Conservation (phyloP, 2,329 filamentous ascomycete species). For the Stromatinia cepivora region DNA sequence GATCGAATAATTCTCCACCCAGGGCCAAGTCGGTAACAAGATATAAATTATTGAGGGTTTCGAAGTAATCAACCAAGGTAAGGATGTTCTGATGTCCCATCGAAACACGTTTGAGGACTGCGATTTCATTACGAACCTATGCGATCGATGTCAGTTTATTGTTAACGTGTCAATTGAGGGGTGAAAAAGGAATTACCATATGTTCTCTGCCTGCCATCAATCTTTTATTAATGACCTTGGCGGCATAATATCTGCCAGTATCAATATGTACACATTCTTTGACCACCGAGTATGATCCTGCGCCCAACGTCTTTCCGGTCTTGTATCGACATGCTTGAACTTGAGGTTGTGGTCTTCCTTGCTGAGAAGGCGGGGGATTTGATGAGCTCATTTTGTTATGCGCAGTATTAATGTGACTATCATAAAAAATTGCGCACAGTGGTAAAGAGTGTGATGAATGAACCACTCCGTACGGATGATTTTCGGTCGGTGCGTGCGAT, state of each 20-base stretch:
- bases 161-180: not conserved
- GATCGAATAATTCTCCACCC: slow-evolving; percentile 95
- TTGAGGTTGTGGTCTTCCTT: slow-evolving; percentile 32
- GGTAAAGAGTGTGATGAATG: not conserved
- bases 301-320: slow-evolving; percentile 95
- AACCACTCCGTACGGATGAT: not conserved
- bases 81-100: slow-evolving; percentile 99
- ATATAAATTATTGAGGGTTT: slow-evolving; percentile 99
- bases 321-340: slow-evolving; percentile 98
- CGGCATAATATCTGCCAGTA: slow-evolving; percentile 95
- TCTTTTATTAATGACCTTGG: slow-evolving; percentile 98
- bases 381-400: slow-evolving; percentile 17
- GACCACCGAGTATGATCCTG: slow-evolving; percentile 96
- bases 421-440: not conserved
- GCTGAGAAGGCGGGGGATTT: slow-evolving; percentile 5
- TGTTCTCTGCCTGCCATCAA: slow-evolving; percentile 97
- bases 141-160: not conserved
- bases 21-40: slow-evolving; percentile 95
- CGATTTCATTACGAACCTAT: slow-evolving; percentile 97
- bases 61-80: slow-evolving; percentile 97
- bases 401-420: not conserved
- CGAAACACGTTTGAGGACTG: slow-evolving; percentile 94
- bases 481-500: not conserved
- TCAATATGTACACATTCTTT: slow-evolving; percentile 99
- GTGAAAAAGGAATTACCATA: slow-evolving; percentile 65